A percentile compares a stretch with the other conserved stretches of the same genome.
Evolutionary conservation across 352 stramenopile species (phyloP).

Genomic region (Phytophthora multivora): DNA sequence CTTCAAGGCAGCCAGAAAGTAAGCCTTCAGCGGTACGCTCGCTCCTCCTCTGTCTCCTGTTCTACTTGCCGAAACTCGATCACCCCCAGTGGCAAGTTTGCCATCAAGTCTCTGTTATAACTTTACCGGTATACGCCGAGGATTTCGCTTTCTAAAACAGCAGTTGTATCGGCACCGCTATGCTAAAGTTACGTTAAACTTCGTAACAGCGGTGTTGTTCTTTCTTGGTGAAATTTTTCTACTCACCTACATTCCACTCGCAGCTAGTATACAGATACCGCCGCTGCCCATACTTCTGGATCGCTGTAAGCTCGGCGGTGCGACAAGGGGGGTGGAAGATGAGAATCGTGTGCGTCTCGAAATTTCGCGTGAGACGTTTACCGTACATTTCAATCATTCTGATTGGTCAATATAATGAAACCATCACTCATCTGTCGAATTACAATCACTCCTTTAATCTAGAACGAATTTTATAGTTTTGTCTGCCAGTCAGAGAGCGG

Average conservation of each 20-base stretch:
- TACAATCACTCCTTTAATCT: not conserved
- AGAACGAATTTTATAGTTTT: too few relatives aligned
- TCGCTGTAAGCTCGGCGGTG: conserved; percentile 14
- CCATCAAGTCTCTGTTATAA: too few relatives aligned
- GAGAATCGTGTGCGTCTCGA: conserved; percentile 11
- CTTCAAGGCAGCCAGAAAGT: conserved; percentile 4
- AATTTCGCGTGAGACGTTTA: conserved; percentile 15
- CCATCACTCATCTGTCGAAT: conserved; percentile 7
- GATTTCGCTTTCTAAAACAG: too few relatives aligned
- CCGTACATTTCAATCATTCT: not conserved
- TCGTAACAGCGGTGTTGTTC: conserved; percentile 6
- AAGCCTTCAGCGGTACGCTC: not conserved
- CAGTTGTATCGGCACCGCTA: not conserved
- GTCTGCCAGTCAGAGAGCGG: conserved; percentile 7
- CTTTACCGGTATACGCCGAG: too few relatives aligned
- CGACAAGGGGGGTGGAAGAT: conserved; percentile 28
- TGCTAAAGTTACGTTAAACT: conserved; percentile 12
- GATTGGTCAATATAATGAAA: conserved; percentile 10
- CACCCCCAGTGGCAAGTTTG: too few relatives aligned
- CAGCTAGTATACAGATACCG: conserved; percentile 18
- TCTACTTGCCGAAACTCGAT: not conserved
- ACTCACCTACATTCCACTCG: conserved; percentile 14
- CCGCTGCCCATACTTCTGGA: conserved; percentile 7
- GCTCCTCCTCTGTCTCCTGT: not conserved
- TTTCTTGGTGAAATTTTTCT: not conserved